Conservation (phyloP, 2,329 filamentous ascomycete species). For the Xylariaceae sp. region DNA sequence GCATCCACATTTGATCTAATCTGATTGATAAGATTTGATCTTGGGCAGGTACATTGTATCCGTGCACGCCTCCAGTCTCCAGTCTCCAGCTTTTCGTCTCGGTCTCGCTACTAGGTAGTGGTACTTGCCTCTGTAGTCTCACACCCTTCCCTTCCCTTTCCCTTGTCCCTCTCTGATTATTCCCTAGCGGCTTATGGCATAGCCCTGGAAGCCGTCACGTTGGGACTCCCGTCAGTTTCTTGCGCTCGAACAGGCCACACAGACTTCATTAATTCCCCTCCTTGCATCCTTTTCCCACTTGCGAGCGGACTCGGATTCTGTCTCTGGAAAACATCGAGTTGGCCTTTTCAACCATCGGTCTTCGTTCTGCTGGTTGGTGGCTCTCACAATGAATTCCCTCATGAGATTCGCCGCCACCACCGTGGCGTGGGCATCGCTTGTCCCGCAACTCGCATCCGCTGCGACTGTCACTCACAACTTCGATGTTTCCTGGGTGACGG, state of each 20-base stretch:
- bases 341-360: background rate
- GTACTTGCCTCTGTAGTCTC: no score
- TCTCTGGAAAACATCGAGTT: background rate
- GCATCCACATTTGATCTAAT: conserved; percentile 14
- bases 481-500: conserved; percentile 64
- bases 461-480: conserved; percentile 57
- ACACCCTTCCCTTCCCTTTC: background rate
- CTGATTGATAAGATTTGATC: conserved; percentile 22
- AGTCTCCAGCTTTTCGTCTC: background rate
- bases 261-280: background rate
- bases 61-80: background rate
- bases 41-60: background rate
- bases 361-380: conserved; percentile 1
- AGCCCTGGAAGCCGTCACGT: background rate
- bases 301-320: background rate
- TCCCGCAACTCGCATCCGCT: conserved; percentile 32
- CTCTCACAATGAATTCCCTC: conserved; percentile 18
- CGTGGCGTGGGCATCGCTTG: conserved; percentile 17
- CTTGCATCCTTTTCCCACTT: background rate
- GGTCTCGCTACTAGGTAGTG: background rate
- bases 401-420: conserved; percentile 14
- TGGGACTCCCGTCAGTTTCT: background rate
- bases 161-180: background rate
- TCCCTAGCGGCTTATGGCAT: background rate
- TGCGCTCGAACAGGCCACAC: background rate